Conservation (phyloP, 2,329 filamentous ascomycete genomes). For the Paramyrothecium sp. region DNA sequence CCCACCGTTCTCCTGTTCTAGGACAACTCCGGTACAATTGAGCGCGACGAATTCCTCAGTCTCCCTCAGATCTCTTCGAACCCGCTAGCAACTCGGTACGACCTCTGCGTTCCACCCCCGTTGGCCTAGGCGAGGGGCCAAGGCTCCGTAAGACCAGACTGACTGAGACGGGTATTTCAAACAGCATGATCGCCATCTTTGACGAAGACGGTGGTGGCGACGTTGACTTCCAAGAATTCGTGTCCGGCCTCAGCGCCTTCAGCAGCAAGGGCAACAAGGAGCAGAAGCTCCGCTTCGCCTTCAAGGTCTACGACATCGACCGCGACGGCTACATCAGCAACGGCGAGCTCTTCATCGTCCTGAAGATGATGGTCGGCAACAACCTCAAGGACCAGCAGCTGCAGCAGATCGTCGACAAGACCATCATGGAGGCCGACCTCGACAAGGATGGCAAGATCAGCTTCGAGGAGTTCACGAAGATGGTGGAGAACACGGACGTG, state of each 20-base stretch:
- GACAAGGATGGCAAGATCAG: slow-evolving; percentile 97
- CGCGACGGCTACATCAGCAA: slow-evolving; percentile 98
- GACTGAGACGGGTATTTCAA: background rate
- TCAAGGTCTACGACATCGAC: slow-evolving; percentile 99
- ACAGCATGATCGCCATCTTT: slow-evolving; percentile 97
- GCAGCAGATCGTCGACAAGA: slow-evolving; percentile 99
- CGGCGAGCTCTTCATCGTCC: slow-evolving; percentile 96
- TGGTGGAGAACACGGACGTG: slow-evolving; percentile 92
- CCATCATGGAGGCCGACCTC: slow-evolving; percentile 98
- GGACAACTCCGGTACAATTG: slow-evolving; percentile 98
- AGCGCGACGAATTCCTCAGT: slow-evolving; percentile 96
- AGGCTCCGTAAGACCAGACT: no score
- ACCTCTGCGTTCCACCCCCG: no score
- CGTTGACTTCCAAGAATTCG: slow-evolving; percentile 98
- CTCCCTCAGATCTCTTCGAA: slow-evolving; percentile 98
- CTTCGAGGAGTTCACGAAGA: slow-evolving; percentile 98
- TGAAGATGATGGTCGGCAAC: slow-evolving; percentile 99
- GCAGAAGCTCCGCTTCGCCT: slow-evolving; percentile 95
- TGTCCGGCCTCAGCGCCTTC: slow-evolving; percentile 91
- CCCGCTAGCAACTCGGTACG: slow-evolving; percentile 87
- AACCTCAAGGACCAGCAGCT: slow-evolving; percentile 99
- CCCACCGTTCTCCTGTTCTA: slow-evolving; percentile 30
- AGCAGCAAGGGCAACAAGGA: slow-evolving; percentile 98
- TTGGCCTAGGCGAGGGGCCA: no score
- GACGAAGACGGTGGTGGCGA: slow-evolving; percentile 97